phyloP scores from a whole-genome alignment of 768 basidiomycete species.

The Agaricus blazei region DNA sequence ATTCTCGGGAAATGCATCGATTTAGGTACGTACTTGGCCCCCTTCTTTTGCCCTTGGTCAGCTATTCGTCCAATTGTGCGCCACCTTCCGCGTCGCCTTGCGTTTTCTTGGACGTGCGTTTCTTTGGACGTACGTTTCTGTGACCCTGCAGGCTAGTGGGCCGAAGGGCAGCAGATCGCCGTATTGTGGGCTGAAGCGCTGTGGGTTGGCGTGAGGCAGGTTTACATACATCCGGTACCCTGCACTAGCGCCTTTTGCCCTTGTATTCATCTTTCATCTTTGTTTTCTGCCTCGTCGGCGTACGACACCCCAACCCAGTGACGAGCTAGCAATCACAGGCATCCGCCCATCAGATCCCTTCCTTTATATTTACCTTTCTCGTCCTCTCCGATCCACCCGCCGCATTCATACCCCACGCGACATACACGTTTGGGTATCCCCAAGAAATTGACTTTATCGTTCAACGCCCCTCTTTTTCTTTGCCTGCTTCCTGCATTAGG shows the following conservation, averaged over 20 bases:
- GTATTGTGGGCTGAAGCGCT: no score
- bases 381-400: constrained; percentile 9
- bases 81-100: background rate
- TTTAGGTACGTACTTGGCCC: constrained; percentile 4
- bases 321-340: background rate
- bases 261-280: background rate
- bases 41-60: no score
- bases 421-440: constrained; percentile 3
- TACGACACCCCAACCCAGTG: background rate
- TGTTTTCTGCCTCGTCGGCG: background rate
- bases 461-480: background rate
- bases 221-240: background rate
- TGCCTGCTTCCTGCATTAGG: background rate
- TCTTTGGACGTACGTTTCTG: background rate
- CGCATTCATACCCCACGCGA: constrained; percentile 3
- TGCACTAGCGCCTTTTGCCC: background rate
- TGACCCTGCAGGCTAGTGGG: background rate
- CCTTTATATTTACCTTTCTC: constrained; percentile 10
- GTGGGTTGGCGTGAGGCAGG: no score
- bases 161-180: background rate
- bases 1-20: constrained; percentile 1
- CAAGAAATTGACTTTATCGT: background rate
- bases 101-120: background rate
- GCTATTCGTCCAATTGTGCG: no score
- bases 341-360: background rate